phyloP scores from a whole-genome alignment of 371 early-diverging fungal genomes.

The Mucor mucedo region DNA sequence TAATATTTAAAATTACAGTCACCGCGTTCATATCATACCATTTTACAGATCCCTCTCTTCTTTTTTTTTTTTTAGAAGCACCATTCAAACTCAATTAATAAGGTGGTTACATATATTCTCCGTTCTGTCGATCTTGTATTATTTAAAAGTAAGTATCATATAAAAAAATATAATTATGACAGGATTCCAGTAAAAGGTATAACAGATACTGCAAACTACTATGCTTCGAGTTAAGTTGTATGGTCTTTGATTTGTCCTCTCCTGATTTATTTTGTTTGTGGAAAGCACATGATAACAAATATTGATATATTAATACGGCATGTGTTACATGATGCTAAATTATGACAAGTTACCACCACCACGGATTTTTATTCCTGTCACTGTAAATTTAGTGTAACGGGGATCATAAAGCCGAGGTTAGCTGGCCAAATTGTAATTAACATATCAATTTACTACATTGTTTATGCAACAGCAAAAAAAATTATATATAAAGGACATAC shows the following conservation, averaged over 20 bases:
- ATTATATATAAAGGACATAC: background rate
- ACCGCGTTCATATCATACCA: too few species aligned
- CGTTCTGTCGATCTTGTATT: too few species aligned
- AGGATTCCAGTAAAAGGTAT: too few species aligned
- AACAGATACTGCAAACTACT: background rate
- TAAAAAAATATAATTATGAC: too few species aligned
- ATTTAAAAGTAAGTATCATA: too few species aligned
- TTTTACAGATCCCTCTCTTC: too few species aligned
- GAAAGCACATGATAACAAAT: background rate
- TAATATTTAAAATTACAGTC: too few species aligned
- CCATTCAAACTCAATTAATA: too few species aligned
- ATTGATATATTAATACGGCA: background rate
- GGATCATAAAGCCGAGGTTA: background rate
- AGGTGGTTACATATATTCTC: too few species aligned
- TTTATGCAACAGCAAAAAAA: background rate
- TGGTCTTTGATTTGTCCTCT: background rate
- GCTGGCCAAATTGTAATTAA: background rate
- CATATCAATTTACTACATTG: background rate
- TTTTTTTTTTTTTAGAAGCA: too few species aligned
- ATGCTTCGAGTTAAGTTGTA: background rate
- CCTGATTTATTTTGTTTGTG: conserved; percentile 1
- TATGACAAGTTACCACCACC: background rate
- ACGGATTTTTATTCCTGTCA: conserved; percentile 1
- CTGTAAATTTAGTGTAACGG: background rate
- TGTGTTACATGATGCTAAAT: background rate